Conservation (phyloP, 164 flowering plant species). For the Akebia trifoliata region DNA sequence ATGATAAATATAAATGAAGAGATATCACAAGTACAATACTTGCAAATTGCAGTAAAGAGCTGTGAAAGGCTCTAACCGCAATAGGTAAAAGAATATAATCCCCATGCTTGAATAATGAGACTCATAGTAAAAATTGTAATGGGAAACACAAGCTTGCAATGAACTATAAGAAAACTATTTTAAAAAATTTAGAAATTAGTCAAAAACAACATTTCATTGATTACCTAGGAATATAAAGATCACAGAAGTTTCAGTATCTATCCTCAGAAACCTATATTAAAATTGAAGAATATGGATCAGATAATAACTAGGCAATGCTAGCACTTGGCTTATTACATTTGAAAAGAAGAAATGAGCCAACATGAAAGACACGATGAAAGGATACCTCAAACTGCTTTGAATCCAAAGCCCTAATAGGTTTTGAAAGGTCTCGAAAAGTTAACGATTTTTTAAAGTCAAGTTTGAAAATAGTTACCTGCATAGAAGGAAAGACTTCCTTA, state of each 20-base stretch:
- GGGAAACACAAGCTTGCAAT: conserved; percentile 14
- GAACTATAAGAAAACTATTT: no score
- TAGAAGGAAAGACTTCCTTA: no score
- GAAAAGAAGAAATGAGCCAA: background rate
- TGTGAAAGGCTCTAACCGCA: conserved; percentile 92
- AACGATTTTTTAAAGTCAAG: conserved; percentile 93
- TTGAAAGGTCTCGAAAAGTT: conserved; percentile 91
- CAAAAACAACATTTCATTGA: background rate
- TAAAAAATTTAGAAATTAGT: background rate
- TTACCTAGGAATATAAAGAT: conserved; percentile 99
- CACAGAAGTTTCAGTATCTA: conserved; percentile 79
- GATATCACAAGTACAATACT: conserved; percentile 35
- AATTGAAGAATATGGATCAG: conserved; percentile 6
- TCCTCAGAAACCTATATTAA: conserved; percentile 88
- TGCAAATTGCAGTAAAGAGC: conserved; percentile 89
- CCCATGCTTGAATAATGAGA: conserved; percentile 99
- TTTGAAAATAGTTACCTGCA: no score
- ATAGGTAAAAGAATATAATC: conserved; percentile 90
- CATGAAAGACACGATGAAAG: background rate
- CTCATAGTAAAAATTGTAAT: conserved; percentile 92
- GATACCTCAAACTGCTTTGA: conserved; percentile 85
- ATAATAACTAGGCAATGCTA: background rate
- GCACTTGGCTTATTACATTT: background rate
- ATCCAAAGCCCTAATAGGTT: conserved; percentile 96
- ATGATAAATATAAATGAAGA: no score